Conservation (phyloP, 345 rosid species). For the Rhodamnia rubescens region DNA sequence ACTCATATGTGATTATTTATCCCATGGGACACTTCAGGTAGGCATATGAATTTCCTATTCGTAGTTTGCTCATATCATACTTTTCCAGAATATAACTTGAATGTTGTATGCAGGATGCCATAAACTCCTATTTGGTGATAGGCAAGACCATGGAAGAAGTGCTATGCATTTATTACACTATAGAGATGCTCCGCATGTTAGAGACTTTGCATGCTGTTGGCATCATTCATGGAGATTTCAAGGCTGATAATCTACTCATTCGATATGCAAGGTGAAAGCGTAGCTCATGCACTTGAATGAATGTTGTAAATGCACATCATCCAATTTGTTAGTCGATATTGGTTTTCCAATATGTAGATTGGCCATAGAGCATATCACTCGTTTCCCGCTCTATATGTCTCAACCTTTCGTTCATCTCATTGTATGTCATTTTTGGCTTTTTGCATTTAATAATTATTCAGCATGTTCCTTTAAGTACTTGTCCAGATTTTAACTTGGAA, state of each 20-base stretch:
- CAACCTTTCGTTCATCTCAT: background rate
- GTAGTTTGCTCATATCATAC: background rate
- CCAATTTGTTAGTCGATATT: background rate
- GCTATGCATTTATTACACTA: conserved; percentile 79
- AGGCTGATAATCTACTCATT: conserved; percentile 82
- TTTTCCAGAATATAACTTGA: background rate
- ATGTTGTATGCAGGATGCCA: conserved; percentile 57
- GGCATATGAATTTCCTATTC: background rate
- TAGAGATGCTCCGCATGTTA: conserved; percentile 81
- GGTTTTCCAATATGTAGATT: background rate
- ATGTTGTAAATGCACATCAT: background rate
- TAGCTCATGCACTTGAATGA: background rate
- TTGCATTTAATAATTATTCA: background rate
- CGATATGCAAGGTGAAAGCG: conserved; percentile 57
- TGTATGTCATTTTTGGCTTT: background rate
- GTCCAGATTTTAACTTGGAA: background rate
- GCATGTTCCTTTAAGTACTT: background rate
- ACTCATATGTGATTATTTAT: conserved; percentile 67
- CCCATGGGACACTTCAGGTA: conserved; percentile 91
- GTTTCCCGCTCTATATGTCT: background rate
- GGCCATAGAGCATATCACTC: background rate
- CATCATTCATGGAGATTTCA: conserved; percentile 95
- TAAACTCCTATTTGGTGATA: conserved; percentile 59
- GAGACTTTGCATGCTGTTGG: conserved; percentile 80
- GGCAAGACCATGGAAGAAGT: conserved; percentile 90